Evolutionary conservation across 495 filamentous ascomycete genomes (phyloP), one percentile per base, ranked within the genome.

Genomic region (Penicillium bovifimosum): DNA sequence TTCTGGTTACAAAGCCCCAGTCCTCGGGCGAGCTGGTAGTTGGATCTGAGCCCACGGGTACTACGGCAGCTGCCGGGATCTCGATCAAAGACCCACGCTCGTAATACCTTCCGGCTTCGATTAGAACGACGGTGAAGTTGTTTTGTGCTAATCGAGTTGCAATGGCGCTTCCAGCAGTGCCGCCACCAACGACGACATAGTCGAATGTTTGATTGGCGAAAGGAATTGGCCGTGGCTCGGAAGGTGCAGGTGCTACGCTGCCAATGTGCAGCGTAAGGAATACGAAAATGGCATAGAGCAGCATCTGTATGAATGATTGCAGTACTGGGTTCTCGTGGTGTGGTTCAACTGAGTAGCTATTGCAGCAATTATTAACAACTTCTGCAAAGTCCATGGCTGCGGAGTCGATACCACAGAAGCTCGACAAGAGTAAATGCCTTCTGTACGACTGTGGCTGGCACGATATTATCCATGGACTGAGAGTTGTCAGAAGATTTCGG

Each of bases 41-140:
- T 5, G 60, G 57, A 54, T 63, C 57, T 5, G 60, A 57, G 41
- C 60, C 60, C 1, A 52, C 51, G 0, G 54, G 41, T 4, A 61
- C 18, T 0, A 57, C 54, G 47, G 59, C 81, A 66, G 45, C 76
- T 59, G 58, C 72, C 65, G 58, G 65, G 9, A 65, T 42, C 5
- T 36, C 54, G 2, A 57, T 59, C 9, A 70, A 10, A 4, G 65
- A 68, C 29, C 74, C 68, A 5, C 69, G 35, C 56, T 85, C 74
- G 48, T 84, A 84, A 47, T 75, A 68, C 0, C 71, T 72, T 9
- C 82, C 82, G 3, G 82, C 81, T 64, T 86, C 82, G 11, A 86
- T 62, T 6, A 85, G 62, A 1, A 74, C 76, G 3, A 80, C 74
- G 5, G 38, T 62, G 36, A 65, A 60, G 0, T 59, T 52, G 27